Evolutionary conservation across 2,329 filamentous ascomycete species (phyloP), one percentile per base, ranked within the genome.

Genomic region (Xylariomycetidae sp.): DNA sequence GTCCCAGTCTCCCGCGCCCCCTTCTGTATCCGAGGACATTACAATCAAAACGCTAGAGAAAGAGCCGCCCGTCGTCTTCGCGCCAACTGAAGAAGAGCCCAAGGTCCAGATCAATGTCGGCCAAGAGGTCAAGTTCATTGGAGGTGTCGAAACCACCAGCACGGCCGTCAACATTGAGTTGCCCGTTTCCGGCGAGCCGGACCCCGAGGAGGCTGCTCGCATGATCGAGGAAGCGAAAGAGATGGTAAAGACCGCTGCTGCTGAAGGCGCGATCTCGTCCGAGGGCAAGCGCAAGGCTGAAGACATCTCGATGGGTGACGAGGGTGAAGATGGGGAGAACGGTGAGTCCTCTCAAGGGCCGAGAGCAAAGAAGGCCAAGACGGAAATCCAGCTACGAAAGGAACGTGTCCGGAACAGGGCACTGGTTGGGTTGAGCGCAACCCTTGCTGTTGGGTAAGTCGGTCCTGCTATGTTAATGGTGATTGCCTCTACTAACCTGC

Each of bases 381-480:
- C 87, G 1, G 84, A 92, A 56, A 75, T 84, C 27, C 82, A 92
- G 60, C 59, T 93, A 47, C 82, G 82, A 60, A 89, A 87, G 64
- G 83, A 93, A 63, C 84, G 80, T 53, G 86, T 95, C 46, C 82
- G 86, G 63, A 86, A 81, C 60, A 78, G 88, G 54, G 87, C 92
- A 29, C 67, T 95, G 40, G 73, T 94, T 43, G 90, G 92, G 38
- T 76, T 96, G 33, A 85, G 82, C 42, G 87, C 87, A 37, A 92
- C 86, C 29, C 72, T 95, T 57, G 86, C 85, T 37, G 74, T 95
- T 59, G 89, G 89, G 92, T 96, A 76, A 67, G 88, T 82, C 23
- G 31, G 22, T n/a, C 14, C 8, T 4, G n/a, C 14, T 4, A 13
- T 34, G 19, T 17, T 26, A 10, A 19, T 23, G 13, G 5, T 29